Base-by-base conservation (phyloP, 108 stramenopile species). In the Skeletonema potamos region DNA sequence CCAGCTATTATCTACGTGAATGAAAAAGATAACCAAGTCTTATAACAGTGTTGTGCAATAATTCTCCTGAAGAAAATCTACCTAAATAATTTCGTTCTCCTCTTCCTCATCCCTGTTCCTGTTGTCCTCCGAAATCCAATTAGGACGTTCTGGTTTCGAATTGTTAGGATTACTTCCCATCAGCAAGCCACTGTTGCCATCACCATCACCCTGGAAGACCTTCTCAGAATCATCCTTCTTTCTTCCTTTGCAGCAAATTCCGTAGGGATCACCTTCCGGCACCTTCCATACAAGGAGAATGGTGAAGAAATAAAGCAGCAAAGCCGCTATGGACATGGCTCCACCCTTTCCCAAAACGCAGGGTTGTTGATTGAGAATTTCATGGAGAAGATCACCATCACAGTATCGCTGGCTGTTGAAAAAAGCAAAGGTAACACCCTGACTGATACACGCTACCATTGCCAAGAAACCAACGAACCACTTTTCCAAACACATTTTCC, bases 361-460 rank as follows among this genome's bases (percentile, higher is more conserved):
- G 29, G 75, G 75, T 12, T 68, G 33, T 57, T 62, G 51, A 37
- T 68, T 60, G 20, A 76, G 60, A 34, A 76, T 76, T 58, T 76
- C 75, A 61, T 64, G 55, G 9, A 76, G 32, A 32, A 76, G 58
- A 28, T 76, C 67, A 26, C 66, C 75, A 56, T 76, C 68, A 56
- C 75, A 76, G 60, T 76, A 76, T 68, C 67, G 56, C 15, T 69
- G 62, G 63, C 75, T 76, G 27, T 76, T 68, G 43, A 76, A 76
- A 41, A 76, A 68, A 2, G 68, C 41, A 54, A 76, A 76, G 0
- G 75, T 69, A 20, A 64, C 15, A 54, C 75, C 75, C 56, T 76
- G 75, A 7, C 57, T 51, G 6, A 2, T 20, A 69, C 66, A 75
- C n/a, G 74, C 66, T 36, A 44, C 27, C 2, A 68, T 10, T 2